Conservation (phyloP, 805 yeast genomes). For the Zygosaccharomyces kombuchaensis region DNA sequence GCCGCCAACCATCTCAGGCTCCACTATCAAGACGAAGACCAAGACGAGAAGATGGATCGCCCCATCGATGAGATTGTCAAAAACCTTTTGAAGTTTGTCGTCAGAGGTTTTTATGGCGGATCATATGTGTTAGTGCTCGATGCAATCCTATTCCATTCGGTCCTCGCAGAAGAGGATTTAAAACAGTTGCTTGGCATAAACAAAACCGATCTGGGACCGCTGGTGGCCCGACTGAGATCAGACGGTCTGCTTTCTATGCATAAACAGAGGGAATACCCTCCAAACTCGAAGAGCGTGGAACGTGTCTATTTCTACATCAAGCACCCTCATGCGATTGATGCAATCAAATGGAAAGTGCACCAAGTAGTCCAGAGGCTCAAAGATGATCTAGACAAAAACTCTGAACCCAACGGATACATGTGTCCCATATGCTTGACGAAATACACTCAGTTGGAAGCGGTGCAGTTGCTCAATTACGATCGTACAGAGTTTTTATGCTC, state of each 20-base stretch:
- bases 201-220: slow-evolving; percentile 77
- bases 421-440: slow-evolving; percentile 83
- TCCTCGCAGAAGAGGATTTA: slow-evolving; percentile 88
- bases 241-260: slow-evolving; percentile 74
- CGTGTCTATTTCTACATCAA: slow-evolving; percentile 85
- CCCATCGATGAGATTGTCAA: slow-evolving; percentile 42
- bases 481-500: slow-evolving; percentile 79
- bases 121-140: slow-evolving; percentile 82
- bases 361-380: slow-evolving; percentile 72
- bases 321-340: slow-evolving; percentile 88
- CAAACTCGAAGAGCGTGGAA: slow-evolving; percentile 60
- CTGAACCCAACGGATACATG: slow-evolving; percentile 89
- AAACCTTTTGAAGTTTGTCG: slow-evolving; percentile 64
- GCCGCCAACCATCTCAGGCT: background rate
- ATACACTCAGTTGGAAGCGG: slow-evolving; percentile 83
- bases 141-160: slow-evolving; percentile 82
- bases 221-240: slow-evolving; percentile 76
- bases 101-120: slow-evolving; percentile 80
- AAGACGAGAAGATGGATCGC: slow-evolving; percentile 27
- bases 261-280: slow-evolving; percentile 64
- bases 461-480: slow-evolving; percentile 74
- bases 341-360: slow-evolving; percentile 95
- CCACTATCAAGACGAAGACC: background rate
- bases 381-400: slow-evolving; percentile 76
- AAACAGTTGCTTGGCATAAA: slow-evolving; percentile 76